These are phyloP conservation scores for Cyphellophora attinorum DNA, from an alignment of 2,329 filamentous ascomycete species.

Conservation along the genomic window DNA sequence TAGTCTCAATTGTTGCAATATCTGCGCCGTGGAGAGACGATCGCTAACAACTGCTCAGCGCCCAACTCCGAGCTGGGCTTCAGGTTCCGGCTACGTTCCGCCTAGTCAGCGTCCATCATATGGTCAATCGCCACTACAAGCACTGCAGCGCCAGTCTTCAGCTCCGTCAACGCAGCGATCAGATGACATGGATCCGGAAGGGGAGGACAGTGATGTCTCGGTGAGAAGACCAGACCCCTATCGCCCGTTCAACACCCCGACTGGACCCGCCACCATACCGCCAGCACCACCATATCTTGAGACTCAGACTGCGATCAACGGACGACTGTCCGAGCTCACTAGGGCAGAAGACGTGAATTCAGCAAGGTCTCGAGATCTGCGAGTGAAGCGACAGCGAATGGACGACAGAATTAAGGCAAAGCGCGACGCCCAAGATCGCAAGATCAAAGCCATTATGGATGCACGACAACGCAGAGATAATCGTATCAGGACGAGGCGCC, in stretches of 20 bases:
- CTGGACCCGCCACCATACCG: conserved; percentile 11
- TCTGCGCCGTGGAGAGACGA: no score
- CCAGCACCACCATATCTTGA: conserved; percentile 12
- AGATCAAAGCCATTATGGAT: conserved; percentile 15
- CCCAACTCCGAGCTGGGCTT: no score
- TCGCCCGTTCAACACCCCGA: conserved; percentile 9
- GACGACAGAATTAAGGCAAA: conserved; percentile 17
- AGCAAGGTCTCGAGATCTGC: conserved; percentile 15
- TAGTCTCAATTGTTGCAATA: no score
- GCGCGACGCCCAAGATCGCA: conserved; percentile 15
- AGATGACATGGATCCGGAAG: conserved; percentile 16
- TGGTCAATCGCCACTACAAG: background rate
- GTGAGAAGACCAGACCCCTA: conserved; percentile 10
- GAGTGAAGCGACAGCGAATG: conserved; percentile 16
- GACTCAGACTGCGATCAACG: conserved; percentile 13
- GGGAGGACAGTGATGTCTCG: conserved; percentile 17
- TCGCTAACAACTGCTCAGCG: no score
- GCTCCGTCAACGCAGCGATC: conserved; percentile 1
- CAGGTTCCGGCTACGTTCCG: background rate
- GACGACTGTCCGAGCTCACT: conserved; percentile 14
- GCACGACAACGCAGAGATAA: conserved; percentile 16
- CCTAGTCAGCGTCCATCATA: background rate
- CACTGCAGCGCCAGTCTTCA: conserved; percentile 1
- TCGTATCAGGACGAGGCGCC: conserved; percentile 13
- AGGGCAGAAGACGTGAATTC: conserved; percentile 16